Percentiles rank a stretch among this genome's conserved stretches.
Conservation (phyloP, 495 filamentous ascomycete genomes). For the Aspergillus biplanus region DNA sequence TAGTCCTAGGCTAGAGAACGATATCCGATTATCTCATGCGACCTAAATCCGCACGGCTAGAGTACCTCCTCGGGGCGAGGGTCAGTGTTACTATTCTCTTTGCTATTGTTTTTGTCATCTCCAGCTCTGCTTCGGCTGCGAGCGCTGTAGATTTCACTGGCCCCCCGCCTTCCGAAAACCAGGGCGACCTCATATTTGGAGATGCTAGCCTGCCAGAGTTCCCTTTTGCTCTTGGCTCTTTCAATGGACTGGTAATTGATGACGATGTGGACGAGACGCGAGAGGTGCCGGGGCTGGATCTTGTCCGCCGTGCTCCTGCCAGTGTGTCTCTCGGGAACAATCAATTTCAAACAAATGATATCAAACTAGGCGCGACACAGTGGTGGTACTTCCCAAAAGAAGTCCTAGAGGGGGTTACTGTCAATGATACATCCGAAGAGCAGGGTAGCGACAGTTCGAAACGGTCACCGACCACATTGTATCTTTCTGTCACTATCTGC, state of each 20-base stretch:
- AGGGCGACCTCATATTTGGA: slow-evolving; percentile 45
- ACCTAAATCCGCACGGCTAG: slow-evolving; percentile 62
- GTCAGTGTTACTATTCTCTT: slow-evolving; percentile 59
- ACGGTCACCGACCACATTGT: slow-evolving; percentile 58
- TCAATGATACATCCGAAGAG: slow-evolving; percentile 20
- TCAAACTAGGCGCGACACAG: slow-evolving; percentile 59
- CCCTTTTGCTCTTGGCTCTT: slow-evolving; percentile 35
- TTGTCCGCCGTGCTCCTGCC: slow-evolving; percentile 62
- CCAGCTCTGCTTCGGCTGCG: slow-evolving; percentile 44
- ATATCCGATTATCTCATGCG: slow-evolving; percentile 53
- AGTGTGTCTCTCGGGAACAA: slow-evolving; percentile 66
- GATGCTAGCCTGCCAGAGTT: slow-evolving; percentile 26
- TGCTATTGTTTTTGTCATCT: slow-evolving; percentile 58
- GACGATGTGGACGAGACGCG: slow-evolving; percentile 34
- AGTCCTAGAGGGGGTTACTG: slow-evolving; percentile 32
- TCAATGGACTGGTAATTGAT: slow-evolving; percentile 39
- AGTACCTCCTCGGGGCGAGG: slow-evolving; percentile 71
- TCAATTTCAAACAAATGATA: slow-evolving; percentile 53
- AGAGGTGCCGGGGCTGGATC: slow-evolving; percentile 56
- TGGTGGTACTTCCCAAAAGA: slow-evolving; percentile 58
- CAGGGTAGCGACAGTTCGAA: slow-evolving; percentile 29
- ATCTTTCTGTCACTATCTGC: slow-evolving; percentile 82
- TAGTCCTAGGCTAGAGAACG: background rate
- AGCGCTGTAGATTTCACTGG: slow-evolving; percentile 58
- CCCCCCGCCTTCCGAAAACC: slow-evolving; percentile 41